Conservation (phyloP, 306 rosid genomes). For the Mucuna pruriens region DNA sequence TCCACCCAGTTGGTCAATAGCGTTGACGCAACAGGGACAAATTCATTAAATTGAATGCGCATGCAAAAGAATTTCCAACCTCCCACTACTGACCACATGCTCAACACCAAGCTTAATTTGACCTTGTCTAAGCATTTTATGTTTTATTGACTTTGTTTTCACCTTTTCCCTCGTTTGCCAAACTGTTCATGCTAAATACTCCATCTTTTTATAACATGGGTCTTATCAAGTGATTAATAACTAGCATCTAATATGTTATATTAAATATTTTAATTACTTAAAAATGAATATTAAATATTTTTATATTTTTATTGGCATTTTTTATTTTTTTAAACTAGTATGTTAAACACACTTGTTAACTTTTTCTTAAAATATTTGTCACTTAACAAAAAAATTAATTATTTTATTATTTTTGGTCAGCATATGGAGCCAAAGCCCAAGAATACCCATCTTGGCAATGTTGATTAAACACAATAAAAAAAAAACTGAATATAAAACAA, state of each 20-base stretch:
- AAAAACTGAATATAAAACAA: too few relatives aligned
- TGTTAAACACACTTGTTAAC: too few relatives aligned
- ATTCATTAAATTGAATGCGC: conserved; percentile 20
- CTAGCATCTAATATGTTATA: neutral
- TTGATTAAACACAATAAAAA: too few relatives aligned
- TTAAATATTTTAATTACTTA: neutral
- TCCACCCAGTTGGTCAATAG: neutral
- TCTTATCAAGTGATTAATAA: neutral
- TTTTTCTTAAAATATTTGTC: too few relatives aligned
- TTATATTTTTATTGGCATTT: neutral
- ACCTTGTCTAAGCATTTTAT: neutral
- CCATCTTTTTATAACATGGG: neutral
- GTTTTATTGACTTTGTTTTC: neutral
- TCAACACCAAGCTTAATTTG: neutral
- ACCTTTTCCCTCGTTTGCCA: neutral
- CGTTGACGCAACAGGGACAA: neutral
- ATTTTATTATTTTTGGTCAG: too few relatives aligned
- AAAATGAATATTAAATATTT: neutral
- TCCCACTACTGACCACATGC: conserved; percentile 3
- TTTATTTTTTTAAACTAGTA: too few relatives aligned
- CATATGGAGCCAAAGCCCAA: too few relatives aligned
- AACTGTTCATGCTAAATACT: neutral
- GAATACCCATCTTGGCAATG: too few relatives aligned
- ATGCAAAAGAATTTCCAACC: neutral
- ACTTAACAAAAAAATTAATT: too few relatives aligned